Base-by-base conservation (phyloP, 257 asterid genomes). In the Voacanga thouarsii region DNA sequence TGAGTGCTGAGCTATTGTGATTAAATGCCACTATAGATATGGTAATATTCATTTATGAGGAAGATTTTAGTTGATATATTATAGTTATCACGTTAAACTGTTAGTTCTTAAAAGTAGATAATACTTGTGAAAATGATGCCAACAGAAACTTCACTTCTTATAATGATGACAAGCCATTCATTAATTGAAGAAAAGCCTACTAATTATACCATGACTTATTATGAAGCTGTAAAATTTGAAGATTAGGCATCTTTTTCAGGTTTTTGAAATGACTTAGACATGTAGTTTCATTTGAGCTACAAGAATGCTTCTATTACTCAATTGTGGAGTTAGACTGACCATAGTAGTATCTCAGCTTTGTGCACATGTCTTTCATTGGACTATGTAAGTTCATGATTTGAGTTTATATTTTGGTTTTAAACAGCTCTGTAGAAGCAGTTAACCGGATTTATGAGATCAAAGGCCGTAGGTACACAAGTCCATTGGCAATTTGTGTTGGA, bases 361-460 rank as follows among this genome's bases (percentile, higher is more conserved):
- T 61, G 14, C 44, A 21, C 21, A 3, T 2, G 5, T 39, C 0
- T 23, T 75, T 67, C 21, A 51, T 56, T 16, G n/a, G 53, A 66
- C 37, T 39, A 1, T 51, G 37, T 53, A 37, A 51, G 15, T 80
- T 81, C 21, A 76, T 65, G 57, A 18, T 72, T 80, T 86, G 37
- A 71, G 75, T 77, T 43, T 63, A n/a, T 61, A 28, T 75, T 72
- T 43, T 76, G 79, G 69, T 50, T 15, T 77, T 74, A 59, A 85
- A 78, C 88, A 94, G 98, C 89, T 96, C 97, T 41, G 75, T 84
- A 82, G 94, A 91, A 84, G 99, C 98, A 65, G 93, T 96, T 75
- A 86, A 88, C 51, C 79, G 85, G 75, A 93, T 93, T 59, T 96
- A 92, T 78, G 97, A 92, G 88, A 93, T 91, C 81, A 96, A 96